phyloP scores from a whole-genome alignment of 2,329 filamentous ascomycete species.

The Zymoseptoria crescenta region DNA sequence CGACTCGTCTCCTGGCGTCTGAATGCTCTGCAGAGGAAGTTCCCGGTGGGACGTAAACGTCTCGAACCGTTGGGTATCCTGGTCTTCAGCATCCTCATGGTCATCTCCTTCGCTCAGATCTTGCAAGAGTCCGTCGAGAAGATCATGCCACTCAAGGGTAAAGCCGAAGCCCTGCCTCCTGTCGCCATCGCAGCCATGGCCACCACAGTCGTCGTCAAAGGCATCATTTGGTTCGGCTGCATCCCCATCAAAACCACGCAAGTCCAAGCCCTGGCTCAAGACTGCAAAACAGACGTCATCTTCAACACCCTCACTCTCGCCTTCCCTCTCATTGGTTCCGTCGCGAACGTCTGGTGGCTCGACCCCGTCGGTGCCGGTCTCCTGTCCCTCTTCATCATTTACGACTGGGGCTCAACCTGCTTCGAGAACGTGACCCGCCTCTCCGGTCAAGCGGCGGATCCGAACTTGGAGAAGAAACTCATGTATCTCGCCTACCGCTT shows the following conservation, averaged over 20 bases:
- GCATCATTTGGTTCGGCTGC: slow-evolving; percentile 53
- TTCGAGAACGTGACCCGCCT: slow-evolving; percentile 53
- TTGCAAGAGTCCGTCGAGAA: slow-evolving; percentile 53
- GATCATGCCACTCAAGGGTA: slow-evolving; percentile 43
- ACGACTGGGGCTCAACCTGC: slow-evolving; percentile 56
- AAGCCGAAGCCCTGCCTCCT: slow-evolving; percentile 43
- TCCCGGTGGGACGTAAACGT: slow-evolving; percentile 50
- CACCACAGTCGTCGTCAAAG: slow-evolving; percentile 52
- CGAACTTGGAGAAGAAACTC: slow-evolving; percentile 48
- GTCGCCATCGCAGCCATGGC: slow-evolving; percentile 52
- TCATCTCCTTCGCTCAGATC: slow-evolving; percentile 55
- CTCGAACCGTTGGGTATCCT: slow-evolving; percentile 56
- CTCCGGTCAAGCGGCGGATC: slow-evolving; percentile 50
- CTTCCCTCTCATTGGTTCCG: slow-evolving; percentile 54
- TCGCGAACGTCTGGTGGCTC: slow-evolving; percentile 57
- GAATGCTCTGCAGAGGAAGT: slow-evolving; percentile 43
- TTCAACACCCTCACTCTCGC: slow-evolving; percentile 58
- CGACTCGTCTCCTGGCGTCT: slow-evolving; percentile 52
- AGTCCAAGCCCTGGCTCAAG: slow-evolving; percentile 55
- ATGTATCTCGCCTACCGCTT: slow-evolving; percentile 50
- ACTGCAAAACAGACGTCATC: slow-evolving; percentile 57
- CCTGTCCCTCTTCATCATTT: slow-evolving; percentile 60
- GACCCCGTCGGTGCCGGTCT: slow-evolving; percentile 56
- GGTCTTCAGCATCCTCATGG: slow-evolving; percentile 57
- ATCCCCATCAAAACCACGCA: slow-evolving; percentile 54